Conservation (phyloP, 257 asterid genomes). For the Parsonsia alboflavescens region DNA sequence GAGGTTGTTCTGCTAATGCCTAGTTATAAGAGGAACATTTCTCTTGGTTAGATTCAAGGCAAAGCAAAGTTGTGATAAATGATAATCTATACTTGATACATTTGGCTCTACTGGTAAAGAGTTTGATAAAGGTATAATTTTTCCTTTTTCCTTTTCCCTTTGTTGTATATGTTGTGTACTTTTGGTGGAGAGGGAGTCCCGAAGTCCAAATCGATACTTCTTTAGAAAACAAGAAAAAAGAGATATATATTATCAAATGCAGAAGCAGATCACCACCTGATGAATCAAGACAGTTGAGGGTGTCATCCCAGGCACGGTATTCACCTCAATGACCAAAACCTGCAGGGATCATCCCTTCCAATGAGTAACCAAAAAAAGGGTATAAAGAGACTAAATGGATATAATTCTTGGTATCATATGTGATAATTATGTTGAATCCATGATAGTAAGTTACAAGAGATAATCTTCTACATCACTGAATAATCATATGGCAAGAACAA, state of each 20-base stretch:
- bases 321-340: constrained; percentile 82
- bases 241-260: constrained; percentile 3
- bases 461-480: background rate
- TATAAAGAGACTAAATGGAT: background rate
- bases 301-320: constrained; percentile 93
- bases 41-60: background rate
- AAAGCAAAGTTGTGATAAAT: too few relatives aligned
- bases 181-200: background rate
- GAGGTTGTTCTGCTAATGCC: constrained; percentile 86
- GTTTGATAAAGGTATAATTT: background rate
- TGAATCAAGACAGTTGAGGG: constrained; percentile 90
- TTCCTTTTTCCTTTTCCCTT: background rate
- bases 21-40: constrained; percentile 16
- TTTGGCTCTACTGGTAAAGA: background rate
- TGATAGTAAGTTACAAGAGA: background rate
- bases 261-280: constrained; percentile 66
- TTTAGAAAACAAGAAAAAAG: background rate
- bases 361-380: background rate
- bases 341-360: constrained; percentile 19
- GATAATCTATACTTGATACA: background rate
- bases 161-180: background rate
- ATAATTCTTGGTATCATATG: background rate
- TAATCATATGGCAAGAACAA: background rate
- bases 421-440: too few relatives aligned
- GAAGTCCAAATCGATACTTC: background rate